Evolutionary conservation across 2,329 filamentous ascomycete species (phyloP).

Genomic region (Sporothrix schenckii): DNA sequence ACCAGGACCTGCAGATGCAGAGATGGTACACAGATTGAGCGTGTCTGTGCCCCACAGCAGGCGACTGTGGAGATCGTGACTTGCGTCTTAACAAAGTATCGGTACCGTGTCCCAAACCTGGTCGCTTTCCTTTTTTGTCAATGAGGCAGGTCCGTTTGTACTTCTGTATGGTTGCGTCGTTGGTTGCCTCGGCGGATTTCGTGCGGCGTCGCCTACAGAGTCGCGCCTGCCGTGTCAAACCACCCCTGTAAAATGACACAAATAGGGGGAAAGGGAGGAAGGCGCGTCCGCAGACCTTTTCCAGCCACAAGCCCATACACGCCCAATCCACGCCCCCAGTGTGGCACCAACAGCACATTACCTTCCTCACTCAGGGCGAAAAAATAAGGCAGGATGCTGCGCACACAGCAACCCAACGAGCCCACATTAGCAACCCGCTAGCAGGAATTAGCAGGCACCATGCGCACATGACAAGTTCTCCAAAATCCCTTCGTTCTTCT

Average conservation of each 20-base stretch:
- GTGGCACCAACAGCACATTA: neutral
- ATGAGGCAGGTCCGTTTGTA: neutral
- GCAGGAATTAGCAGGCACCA: constrained; percentile 23
- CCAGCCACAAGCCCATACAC: constrained; percentile 17
- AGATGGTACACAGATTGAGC: neutral
- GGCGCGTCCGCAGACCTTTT: constrained; percentile 32
- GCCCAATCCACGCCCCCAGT: too few species aligned
- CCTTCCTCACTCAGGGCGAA: constrained; percentile 27
- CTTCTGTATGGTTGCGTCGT: constrained; percentile 15
- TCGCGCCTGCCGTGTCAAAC: constrained; percentile 25
- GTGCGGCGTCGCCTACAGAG: constrained; percentile 5
- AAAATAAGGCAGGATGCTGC: constrained; percentile 11
- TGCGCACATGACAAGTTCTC: constrained; percentile 30
- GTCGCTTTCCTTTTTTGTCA: neutral
- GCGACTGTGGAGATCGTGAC: neutral
- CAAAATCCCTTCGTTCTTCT: constrained; percentile 32
- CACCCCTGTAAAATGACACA: constrained; percentile 18
- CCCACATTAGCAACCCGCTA: constrained; percentile 17
- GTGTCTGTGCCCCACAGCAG: constrained; percentile 17
- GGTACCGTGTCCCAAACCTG: constrained; percentile 10
- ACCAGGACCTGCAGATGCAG: constrained; percentile 9
- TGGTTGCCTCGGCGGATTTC: constrained; percentile 28
- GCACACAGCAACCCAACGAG: constrained; percentile 13
- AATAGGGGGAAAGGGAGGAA: constrained; percentile 24
- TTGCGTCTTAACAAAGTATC: constrained; percentile 11